phyloP scores from a whole-genome alignment of 2,329 filamentous ascomycete genomes.

The Metarhizium sp. region DNA sequence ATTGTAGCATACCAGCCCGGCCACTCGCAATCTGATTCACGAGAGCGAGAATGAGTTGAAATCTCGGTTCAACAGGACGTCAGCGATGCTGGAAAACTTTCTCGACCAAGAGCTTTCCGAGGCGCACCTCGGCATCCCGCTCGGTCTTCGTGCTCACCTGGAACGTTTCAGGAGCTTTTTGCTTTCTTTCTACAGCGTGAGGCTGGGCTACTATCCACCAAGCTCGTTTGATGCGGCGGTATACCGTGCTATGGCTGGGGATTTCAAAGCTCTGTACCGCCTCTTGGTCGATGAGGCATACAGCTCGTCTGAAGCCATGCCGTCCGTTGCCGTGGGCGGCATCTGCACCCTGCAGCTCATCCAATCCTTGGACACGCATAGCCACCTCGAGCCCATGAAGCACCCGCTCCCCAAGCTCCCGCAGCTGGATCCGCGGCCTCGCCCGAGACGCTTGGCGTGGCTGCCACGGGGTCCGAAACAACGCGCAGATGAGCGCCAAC shows the following conservation, averaged over 20 bases:
- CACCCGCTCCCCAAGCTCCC: slow-evolving; percentile 63
- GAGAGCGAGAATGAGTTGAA: slow-evolving; percentile 57
- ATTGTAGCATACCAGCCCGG: slow-evolving; percentile 35
- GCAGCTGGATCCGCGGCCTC: slow-evolving; percentile 21
- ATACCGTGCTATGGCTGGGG: slow-evolving; percentile 52
- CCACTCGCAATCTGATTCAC: slow-evolving; percentile 56
- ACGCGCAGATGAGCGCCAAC: slow-evolving; percentile 37
- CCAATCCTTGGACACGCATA: slow-evolving; percentile 53
- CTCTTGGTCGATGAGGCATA: slow-evolving; percentile 58
- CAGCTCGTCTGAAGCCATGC: slow-evolving; percentile 37
- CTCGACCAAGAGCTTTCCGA: slow-evolving; percentile 63
- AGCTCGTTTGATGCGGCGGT: slow-evolving; percentile 33
- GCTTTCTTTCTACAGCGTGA: slow-evolving; percentile 54
- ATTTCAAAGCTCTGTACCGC: slow-evolving; percentile 63
- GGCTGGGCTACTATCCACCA: slow-evolving; percentile 66
- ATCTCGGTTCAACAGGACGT: slow-evolving; percentile 46
- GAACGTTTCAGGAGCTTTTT: slow-evolving; percentile 65
- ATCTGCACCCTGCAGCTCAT: slow-evolving; percentile 63
- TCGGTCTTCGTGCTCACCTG: slow-evolving; percentile 54
- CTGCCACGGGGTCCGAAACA: slow-evolving; percentile 29
- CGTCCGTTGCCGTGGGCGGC: slow-evolving; percentile 51
- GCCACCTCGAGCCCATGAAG: slow-evolving; percentile 48
- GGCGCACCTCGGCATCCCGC: slow-evolving; percentile 53
- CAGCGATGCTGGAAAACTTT: slow-evolving; percentile 53
- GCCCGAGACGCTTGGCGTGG: slow-evolving; percentile 30